Conservation (phyloP, 805 yeast species). For the Myxozyma nipponensis region DNA sequence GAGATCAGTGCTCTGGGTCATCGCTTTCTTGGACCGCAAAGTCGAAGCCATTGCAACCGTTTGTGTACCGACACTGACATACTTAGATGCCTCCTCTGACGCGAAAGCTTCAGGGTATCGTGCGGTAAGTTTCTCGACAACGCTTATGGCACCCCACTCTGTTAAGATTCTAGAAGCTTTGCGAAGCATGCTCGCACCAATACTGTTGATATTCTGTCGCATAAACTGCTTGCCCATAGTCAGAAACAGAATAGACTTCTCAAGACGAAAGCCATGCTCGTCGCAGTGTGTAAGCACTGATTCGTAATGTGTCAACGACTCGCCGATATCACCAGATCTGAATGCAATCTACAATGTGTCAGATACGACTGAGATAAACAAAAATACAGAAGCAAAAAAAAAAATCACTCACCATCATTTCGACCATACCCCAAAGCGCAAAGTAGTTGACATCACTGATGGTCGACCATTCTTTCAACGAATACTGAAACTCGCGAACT, state of each 20-base stretch:
- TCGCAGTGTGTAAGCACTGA: constrained; percentile 4
- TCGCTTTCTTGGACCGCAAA: not conserved
- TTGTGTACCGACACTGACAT: constrained; percentile 18
- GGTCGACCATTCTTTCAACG: constrained; percentile 1
- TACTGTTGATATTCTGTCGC: constrained; percentile 5
- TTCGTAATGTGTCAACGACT: constrained; percentile 13
- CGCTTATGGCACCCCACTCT: constrained; percentile 19
- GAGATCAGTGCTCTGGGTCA: not conserved
- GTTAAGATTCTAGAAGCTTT: constrained; percentile 3
- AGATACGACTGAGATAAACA: not conserved
- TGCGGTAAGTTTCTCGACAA: constrained; percentile 6
- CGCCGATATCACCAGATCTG: constrained; percentile 12
- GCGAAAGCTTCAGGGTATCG: constrained; percentile 4
- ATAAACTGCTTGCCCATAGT: constrained; percentile 11
- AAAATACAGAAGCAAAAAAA: not conserved
- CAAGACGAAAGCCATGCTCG: constrained; percentile 2
- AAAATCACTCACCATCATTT: constrained; percentile 11
- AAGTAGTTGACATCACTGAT: not conserved
- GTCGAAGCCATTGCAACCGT: constrained; percentile 2
- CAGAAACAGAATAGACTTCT: constrained; percentile 3
- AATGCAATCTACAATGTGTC: constrained; percentile 12
- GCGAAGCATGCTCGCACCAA: constrained; percentile 9
- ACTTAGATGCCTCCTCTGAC: not conserved
- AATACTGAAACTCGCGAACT: constrained; percentile 6
- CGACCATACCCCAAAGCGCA: constrained; percentile 11